These are phyloP conservation scores for Tylopilus rubrobrunneus DNA, from an alignment of 768 basidiomycete genomes.

Conservation along the genomic window DNA sequence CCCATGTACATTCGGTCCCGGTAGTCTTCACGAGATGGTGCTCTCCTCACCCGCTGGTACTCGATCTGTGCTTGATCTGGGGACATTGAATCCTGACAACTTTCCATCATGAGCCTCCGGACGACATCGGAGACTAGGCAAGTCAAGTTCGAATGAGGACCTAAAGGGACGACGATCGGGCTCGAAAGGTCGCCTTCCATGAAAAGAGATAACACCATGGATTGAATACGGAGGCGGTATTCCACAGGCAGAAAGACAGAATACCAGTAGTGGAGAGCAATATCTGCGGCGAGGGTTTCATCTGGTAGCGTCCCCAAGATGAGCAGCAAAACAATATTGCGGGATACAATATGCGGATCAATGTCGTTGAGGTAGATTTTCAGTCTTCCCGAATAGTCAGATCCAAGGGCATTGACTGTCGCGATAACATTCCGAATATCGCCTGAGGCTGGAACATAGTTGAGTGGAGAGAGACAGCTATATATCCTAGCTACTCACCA, in stretches of 20 bases:
- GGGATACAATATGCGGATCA: conserved; percentile 27
- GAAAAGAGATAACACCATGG: conserved; percentile 18
- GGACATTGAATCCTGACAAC: conserved; percentile 16
- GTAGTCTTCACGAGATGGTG: conserved; percentile 38
- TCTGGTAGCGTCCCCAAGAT: conserved; percentile 37
- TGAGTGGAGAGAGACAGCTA: neutral
- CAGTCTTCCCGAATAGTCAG: conserved; percentile 37
- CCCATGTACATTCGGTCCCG: conserved; percentile 38
- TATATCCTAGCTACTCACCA: conserved; percentile 11
- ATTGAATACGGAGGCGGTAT: conserved; percentile 24
- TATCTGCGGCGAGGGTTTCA: conserved; percentile 35
- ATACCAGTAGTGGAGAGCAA: conserved; percentile 48
- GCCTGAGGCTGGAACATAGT: conserved; percentile 39
- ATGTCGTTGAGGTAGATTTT: conserved; percentile 42
- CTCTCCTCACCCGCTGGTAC: conserved; percentile 32
- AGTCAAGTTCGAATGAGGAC: conserved; percentile 13
- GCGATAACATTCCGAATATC: conserved; percentile 43
- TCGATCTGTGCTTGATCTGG: conserved; percentile 27
- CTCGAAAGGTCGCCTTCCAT: neutral
- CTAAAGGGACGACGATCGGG: conserved; percentile 11
- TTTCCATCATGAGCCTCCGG: conserved; percentile 13
- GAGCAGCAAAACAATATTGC: conserved; percentile 41
- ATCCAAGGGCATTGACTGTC: conserved; percentile 42
- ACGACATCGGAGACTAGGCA: conserved; percentile 10
- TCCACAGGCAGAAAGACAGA: conserved; percentile 39